phyloP scores from a whole-genome alignment of 345 rosid genomes.

The Euphorbia peplus region DNA sequence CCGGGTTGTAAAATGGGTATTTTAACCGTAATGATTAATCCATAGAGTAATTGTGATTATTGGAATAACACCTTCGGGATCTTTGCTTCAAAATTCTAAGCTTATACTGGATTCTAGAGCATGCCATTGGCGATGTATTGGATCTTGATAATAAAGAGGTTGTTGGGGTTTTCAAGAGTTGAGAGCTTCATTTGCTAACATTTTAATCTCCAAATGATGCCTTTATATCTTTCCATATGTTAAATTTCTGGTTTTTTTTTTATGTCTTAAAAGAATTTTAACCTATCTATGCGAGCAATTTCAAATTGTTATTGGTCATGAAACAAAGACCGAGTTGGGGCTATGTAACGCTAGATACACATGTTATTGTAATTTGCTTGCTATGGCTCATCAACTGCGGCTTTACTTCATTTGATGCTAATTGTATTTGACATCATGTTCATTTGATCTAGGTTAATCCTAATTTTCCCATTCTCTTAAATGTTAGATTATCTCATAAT shows the following conservation, averaged over 20 bases:
- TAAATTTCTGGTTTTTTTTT: neutral
- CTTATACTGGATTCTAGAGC: neutral
- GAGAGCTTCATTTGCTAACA: too few relatives aligned
- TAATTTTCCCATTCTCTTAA: neutral
- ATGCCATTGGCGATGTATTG: neutral
- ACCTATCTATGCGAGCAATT: neutral
- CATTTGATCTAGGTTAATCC: neutral
- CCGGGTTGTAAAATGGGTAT: neutral
- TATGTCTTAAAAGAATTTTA: neutral
- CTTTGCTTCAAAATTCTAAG: neutral
- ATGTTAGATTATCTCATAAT: neutral
- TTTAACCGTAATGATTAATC: neutral
- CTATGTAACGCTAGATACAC: too few relatives aligned
- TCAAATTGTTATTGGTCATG: neutral
- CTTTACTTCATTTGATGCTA: neutral
- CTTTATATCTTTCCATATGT: too few relatives aligned
- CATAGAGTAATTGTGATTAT: neutral
- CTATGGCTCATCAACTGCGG: neutral
- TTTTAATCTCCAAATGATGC: neutral
- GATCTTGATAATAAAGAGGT: neutral
- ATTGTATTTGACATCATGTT: neutral
- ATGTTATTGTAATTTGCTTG: neutral
- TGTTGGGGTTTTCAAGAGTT: neutral
- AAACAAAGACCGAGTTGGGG: neutral
- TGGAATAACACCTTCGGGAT: too few relatives aligned